A percentile compares a stretch with the other conserved stretches of the same genome.
phyloP scores from a whole-genome alignment of 495 filamentous ascomycete genomes.

The Lentithecium fluviatile region DNA sequence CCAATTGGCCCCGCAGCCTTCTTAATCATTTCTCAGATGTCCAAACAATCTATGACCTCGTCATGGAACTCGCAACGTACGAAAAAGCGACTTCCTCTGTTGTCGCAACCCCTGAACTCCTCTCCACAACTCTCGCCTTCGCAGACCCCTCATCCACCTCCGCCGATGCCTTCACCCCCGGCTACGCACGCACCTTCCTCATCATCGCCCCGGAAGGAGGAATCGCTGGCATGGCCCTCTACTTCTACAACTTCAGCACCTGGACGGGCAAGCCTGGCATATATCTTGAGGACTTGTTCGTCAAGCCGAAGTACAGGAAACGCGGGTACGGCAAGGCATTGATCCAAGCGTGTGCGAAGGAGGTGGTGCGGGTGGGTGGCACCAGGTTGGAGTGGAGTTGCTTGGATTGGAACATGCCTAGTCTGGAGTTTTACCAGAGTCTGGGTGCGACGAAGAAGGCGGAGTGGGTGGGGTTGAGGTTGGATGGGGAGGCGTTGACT shows the following conservation, averaged over 20 bases:
- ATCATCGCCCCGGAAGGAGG: constrained; percentile 38
- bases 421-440: constrained; percentile 80
- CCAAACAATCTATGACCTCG: constrained; percentile 73
- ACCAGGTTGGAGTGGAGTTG: constrained; percentile 89
- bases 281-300: constrained; percentile 92
- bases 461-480: constrained; percentile 90
- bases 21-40: constrained; percentile 61
- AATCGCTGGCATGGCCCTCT: constrained; percentile 61
- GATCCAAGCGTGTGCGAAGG: constrained; percentile 72
- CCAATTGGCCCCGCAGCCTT: constrained; percentile 3
- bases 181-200: constrained; percentile 47
- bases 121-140: constrained; percentile 78
- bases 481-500: constrained; percentile 68
- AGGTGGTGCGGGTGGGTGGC: constrained; percentile 69
- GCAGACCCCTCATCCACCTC: constrained; percentile 37
- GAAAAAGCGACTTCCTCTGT: constrained; percentile 74
- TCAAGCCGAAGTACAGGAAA: constrained; percentile 65
- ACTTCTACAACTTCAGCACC: constrained; percentile 75
- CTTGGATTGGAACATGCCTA: constrained; percentile 86
- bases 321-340: constrained; percentile 77
- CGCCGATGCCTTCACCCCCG: constrained; percentile 29
- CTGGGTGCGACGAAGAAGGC: constrained; percentile 78
- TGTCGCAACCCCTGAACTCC: constrained; percentile 71
- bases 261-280: constrained; percentile 86
- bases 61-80: constrained; percentile 85